Percentiles rank a stretch among this genome's conserved stretches.
Evolutionary conservation across 306 rosid genomes (phyloP).

Genomic region (Carpinus fangiana): DNA sequence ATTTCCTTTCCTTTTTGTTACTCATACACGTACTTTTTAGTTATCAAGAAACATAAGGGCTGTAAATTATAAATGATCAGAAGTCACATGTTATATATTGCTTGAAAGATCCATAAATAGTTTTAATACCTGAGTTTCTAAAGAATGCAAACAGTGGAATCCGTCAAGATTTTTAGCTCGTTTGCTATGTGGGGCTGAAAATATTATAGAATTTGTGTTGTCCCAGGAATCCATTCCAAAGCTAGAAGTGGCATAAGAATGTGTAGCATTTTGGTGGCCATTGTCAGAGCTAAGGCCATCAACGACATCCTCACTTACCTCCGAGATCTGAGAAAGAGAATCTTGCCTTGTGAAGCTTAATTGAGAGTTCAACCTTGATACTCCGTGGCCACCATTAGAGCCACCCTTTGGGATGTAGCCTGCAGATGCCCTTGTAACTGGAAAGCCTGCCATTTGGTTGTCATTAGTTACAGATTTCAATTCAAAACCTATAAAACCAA

Average conservation of each 20-base stretch:
- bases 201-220: constrained; percentile 59
- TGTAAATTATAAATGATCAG: background rate
- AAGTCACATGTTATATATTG: background rate
- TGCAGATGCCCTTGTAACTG: constrained; percentile 68
- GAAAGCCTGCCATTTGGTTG: constrained; percentile 56
- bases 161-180: constrained; percentile 59
- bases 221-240: constrained; percentile 72
- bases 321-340: constrained; percentile 67
- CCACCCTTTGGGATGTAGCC: constrained; percentile 53
- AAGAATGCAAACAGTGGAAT: constrained; percentile 43
- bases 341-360: constrained; percentile 87
- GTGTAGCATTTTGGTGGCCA: constrained; percentile 37
- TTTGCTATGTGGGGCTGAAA: constrained; percentile 56
- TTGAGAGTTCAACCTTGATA: constrained; percentile 65
- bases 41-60: background rate
- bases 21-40: background rate
- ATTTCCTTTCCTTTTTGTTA: too few relatives aligned
- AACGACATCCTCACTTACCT: constrained; percentile 42
- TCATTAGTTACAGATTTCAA: background rate
- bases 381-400: constrained; percentile 40
- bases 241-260: constrained; percentile 41
- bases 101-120: constrained; percentile 5
- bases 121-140: constrained; percentile 75
- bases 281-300: constrained; percentile 45
- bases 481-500: background rate